phyloP scores from a whole-genome alignment of 2,329 filamentous ascomycete species.

The Thelonectria rubi region DNA sequence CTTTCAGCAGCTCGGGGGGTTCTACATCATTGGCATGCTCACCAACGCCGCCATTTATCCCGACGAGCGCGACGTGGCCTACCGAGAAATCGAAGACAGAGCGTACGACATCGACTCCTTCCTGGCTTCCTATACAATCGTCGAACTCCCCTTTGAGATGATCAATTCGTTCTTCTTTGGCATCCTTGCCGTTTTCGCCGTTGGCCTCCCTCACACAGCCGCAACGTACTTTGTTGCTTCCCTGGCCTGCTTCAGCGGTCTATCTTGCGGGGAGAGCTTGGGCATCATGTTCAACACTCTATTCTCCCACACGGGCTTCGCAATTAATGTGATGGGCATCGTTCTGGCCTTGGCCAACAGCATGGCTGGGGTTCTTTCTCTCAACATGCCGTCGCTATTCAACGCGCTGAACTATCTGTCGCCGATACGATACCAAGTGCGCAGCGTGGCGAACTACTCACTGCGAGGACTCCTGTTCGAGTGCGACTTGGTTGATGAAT shows the following conservation, averaged over 20 bases:
- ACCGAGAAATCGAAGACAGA: slow-evolving; percentile 76
- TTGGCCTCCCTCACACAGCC: slow-evolving; percentile 68
- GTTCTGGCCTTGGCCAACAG: slow-evolving; percentile 74
- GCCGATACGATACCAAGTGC: slow-evolving; percentile 73
- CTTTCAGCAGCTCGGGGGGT: slow-evolving; percentile 72
- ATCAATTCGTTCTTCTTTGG: slow-evolving; percentile 71
- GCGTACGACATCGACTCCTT: slow-evolving; percentile 76
- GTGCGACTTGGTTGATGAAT: slow-evolving; percentile 52
- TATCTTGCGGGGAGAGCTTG: slow-evolving; percentile 77
- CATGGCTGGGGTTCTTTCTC: slow-evolving; percentile 75
- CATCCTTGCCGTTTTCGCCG: slow-evolving; percentile 67
- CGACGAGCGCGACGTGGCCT: slow-evolving; percentile 75
- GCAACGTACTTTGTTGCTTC: slow-evolving; percentile 71
- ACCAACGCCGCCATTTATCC: slow-evolving; percentile 80
- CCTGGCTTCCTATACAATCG: slow-evolving; percentile 71
- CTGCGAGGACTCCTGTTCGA: slow-evolving; percentile 67
- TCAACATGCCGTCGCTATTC: slow-evolving; percentile 71
- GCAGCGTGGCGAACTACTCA: slow-evolving; percentile 71
- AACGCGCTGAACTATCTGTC: slow-evolving; percentile 74
- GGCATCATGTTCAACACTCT: slow-evolving; percentile 83
- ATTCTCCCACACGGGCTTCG: slow-evolving; percentile 76
- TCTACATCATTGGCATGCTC: slow-evolving; percentile 79
- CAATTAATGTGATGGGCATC: slow-evolving; percentile 74
- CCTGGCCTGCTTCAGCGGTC: slow-evolving; percentile 75
- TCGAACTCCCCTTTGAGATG: slow-evolving; percentile 77